Conservation (phyloP, 129 eudicot species). For the Smallanthus sonchifolius region DNA sequence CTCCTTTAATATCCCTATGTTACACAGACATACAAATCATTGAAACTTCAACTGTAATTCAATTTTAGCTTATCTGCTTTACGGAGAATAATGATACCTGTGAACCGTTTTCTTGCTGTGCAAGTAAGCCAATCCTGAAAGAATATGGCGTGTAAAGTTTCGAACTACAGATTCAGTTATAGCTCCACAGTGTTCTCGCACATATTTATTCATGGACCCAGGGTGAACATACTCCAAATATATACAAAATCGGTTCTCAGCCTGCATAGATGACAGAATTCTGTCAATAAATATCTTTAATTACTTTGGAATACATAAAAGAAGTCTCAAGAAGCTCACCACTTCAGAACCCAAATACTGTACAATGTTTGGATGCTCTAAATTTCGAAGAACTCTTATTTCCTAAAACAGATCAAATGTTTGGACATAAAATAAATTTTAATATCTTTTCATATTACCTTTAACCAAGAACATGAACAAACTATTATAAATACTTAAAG, state of each 20-base stretch:
- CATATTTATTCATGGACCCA: conserved; percentile 66
- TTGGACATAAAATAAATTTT: not conserved
- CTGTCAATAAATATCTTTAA: not conserved
- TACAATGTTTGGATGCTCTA: conserved; percentile 89
- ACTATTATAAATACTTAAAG: not conserved
- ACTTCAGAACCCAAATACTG: conserved; percentile 81
- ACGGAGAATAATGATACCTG: conserved; percentile 43
- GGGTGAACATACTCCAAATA: conserved; percentile 94
- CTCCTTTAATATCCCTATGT: conserved; percentile 92
- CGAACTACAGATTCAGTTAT: conserved; percentile 85
- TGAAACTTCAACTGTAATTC: not conserved
- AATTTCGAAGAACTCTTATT: conserved; percentile 61
- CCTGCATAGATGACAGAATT: conserved; percentile 34
- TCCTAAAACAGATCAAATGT: conserved; percentile 50
- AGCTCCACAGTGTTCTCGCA: conserved; percentile 78
- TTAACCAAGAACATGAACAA: not conserved
- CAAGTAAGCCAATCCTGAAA: conserved; percentile 81
- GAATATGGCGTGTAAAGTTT: conserved; percentile 86
- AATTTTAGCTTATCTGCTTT: conserved; percentile 4
- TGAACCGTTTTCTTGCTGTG: conserved; percentile 86
- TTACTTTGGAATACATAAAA: not conserved
- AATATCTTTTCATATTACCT: not conserved
- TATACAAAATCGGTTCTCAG: conserved; percentile 80
- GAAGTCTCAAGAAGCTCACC: conserved; percentile 44
- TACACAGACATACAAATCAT: conserved; percentile 14